Evolutionary conservation across 2,329 filamentous ascomycete species (phyloP).

Genomic region (Scedosporium aurantiacum): DNA sequence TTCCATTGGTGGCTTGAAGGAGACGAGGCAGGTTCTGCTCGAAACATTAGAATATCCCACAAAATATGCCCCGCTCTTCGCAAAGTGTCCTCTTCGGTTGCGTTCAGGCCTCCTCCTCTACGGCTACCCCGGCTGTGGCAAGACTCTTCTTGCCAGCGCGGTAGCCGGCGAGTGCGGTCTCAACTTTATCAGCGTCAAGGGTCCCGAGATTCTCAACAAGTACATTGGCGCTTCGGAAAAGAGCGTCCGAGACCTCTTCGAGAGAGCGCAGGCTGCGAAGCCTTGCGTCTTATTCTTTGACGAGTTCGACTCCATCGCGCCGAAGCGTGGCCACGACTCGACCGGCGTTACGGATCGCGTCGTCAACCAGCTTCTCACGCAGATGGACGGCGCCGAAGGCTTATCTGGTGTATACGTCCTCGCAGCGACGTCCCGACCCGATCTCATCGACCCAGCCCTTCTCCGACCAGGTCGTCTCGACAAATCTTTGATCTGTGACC

Average conservation of each 20-base stretch:
- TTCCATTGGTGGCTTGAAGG: conserved; percentile 77
- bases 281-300: conserved; percentile 98
- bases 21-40: conserved; percentile 81
- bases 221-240: conserved; percentile 98
- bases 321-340: conserved; percentile 91
- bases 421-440: conserved; percentile 84
- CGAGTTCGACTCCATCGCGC: conserved; percentile 95
- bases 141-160: conserved; percentile 87
- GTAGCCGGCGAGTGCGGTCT: conserved; percentile 97
- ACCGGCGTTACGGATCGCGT: conserved; percentile 98
- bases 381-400: conserved; percentile 98
- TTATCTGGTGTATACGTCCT: conserved; percentile 91
- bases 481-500: conserved; percentile 84
- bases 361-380: conserved; percentile 93
- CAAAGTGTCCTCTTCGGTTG: conserved; percentile 86
- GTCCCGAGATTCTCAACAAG: conserved; percentile 96
- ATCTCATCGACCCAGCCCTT: conserved; percentile 89
- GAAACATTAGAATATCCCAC: conserved; percentile 96
- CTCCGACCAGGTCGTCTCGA: conserved; percentile 85
- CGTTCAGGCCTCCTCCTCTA: conserved; percentile 89
- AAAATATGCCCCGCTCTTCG: conserved; percentile 95
- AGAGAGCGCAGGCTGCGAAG: conserved; percentile 77
- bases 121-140: conserved; percentile 91
- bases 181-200: conserved; percentile 98
- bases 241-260: conserved; percentile 88